Evolutionary conservation across 345 rosid species (phyloP).

Genomic region (Dipteronia sinensis): DNA sequence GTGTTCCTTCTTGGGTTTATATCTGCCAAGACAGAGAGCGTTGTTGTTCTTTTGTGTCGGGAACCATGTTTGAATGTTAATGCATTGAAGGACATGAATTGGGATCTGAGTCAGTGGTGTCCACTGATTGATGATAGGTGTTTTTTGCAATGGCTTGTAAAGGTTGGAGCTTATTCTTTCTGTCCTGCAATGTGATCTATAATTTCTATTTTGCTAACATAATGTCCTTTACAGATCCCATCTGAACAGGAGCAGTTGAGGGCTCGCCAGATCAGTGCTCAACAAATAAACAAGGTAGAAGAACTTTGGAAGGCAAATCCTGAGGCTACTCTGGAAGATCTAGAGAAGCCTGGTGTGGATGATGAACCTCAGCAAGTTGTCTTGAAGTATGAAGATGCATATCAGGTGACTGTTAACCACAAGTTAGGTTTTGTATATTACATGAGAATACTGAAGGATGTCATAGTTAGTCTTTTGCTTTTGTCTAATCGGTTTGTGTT

Average conservation of each 20-base stretch:
- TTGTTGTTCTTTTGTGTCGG: conserved; percentile 97
- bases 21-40: conserved; percentile 98
- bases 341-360: conserved; percentile 99
- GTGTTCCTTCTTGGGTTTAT: conserved; percentile 98
- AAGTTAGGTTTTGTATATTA: conserved; percentile 10
- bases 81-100: conserved; percentile 99
- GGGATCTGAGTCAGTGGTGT: conserved; percentile 99
- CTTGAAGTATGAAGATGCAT: conserved; percentile 97
- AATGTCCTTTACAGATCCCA: conserved; percentile 64
- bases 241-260: conserved; percentile 99
- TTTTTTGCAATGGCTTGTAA: conserved; percentile 97
- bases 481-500: conserved; percentile 13
- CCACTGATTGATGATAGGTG: conserved; percentile 99
- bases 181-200: neutral
- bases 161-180: conserved; percentile 51
- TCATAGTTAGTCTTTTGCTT: conserved; percentile 4
- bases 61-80: conserved; percentile 98
- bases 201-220: conserved; percentile 25
- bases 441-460: neutral
- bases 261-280: conserved; percentile 98
- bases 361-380: conserved; percentile 99
- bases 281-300: conserved; percentile 98
- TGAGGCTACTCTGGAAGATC: conserved; percentile 98
- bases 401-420: conserved; percentile 59
- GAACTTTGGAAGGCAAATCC: conserved; percentile 99